Conservation (phyloP, 2,329 filamentous ascomycete species). For the Botrytis porri region DNA sequence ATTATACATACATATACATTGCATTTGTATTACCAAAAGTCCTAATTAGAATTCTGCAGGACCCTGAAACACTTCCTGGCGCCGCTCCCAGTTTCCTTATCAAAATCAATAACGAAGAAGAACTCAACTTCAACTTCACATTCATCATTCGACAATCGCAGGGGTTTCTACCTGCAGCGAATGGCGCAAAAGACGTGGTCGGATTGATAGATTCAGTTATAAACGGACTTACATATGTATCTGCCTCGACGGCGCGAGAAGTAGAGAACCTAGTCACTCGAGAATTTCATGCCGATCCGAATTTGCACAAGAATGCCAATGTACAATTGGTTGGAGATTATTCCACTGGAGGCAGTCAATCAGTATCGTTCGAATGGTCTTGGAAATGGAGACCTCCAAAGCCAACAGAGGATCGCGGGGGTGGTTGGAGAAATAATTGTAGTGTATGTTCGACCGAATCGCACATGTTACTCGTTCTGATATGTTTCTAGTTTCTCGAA, state of each 20-base stretch:
- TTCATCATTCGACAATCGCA: constrained; percentile 68
- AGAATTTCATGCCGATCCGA: constrained; percentile 95
- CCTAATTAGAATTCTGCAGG: constrained; percentile 50
- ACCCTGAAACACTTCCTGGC: constrained; percentile 62
- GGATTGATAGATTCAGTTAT: constrained; percentile 68
- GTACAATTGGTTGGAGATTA: constrained; percentile 94
- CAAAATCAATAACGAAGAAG: constrained; percentile 85
- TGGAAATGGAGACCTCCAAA: constrained; percentile 98
- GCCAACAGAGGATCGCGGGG: constrained; percentile 72
- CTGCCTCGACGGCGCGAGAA: constrained; percentile 80
- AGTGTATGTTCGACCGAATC: constrained; percentile 55
- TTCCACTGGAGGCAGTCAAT: constrained; percentile 75
- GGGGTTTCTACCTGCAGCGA: constrained; percentile 42
- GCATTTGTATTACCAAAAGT: constrained; percentile 17
- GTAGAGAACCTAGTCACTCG: constrained; percentile 91
- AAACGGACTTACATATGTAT: constrained; percentile 87
- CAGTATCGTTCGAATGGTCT: constrained; percentile 87
- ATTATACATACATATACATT: constrained; percentile 22
- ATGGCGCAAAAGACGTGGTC: constrained; percentile 49
- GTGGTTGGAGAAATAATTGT: constrained; percentile 94
- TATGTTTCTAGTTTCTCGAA: constrained; percentile 72
- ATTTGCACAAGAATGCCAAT: constrained; percentile 94
- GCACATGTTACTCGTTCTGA: constrained; percentile 25
- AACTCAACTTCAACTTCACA: constrained; percentile 88
- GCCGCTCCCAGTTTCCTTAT: constrained; percentile 72